Evolutionary conservation across 2,329 filamentous ascomycete genomes (phyloP), one percentile per base, ranked within the genome.

Genomic region (Xylariaceae sp.): DNA sequence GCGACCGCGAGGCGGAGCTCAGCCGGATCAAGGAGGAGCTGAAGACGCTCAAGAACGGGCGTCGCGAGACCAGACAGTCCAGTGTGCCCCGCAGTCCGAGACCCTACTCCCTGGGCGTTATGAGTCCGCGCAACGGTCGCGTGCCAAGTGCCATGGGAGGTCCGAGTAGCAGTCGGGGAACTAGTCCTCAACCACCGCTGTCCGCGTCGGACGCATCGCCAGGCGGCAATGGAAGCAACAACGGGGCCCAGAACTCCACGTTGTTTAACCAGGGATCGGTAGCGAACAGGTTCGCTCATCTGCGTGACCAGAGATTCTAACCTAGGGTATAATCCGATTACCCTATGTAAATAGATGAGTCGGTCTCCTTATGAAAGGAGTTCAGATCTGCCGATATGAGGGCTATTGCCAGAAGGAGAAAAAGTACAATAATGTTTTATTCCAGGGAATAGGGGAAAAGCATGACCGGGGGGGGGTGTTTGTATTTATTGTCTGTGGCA

Each of bases 81-180:
- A 85, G 82, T 64, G 81, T 83, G 18, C 82, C 82, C 53, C 79
- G 80, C 18, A 85, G 82, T 66, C 83, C 83, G n/a, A 76, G 80
- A 5, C 73, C 80, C 8, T 66, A 61, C 50, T 68, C 68, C 34
- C 65, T 71, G 3, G 75, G 77, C 37, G 73, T 82, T 55, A 79
- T 82, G 74, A 84, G 82, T 61, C 82, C 82, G 2, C 71, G 76
- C 1, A 73, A 71, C 47, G 68, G 67, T 11, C 64, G 67, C 1
- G 64, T 58, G 11, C 73, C 69, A 4, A 69, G 77, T 55, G 65
- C 71, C 2, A 70, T 64, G 23, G 71, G 72, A 34, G 71, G 68
- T 8, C 67, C 69, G 41, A 74, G 73, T 34, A 39, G 66, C 63
- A 53, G 66, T 58, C 35, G 68, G 64, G 34, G 65, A 69, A 58